Evolutionary conservation across 306 rosid genomes (phyloP).

Genomic region (Canavalia gladiata): DNA sequence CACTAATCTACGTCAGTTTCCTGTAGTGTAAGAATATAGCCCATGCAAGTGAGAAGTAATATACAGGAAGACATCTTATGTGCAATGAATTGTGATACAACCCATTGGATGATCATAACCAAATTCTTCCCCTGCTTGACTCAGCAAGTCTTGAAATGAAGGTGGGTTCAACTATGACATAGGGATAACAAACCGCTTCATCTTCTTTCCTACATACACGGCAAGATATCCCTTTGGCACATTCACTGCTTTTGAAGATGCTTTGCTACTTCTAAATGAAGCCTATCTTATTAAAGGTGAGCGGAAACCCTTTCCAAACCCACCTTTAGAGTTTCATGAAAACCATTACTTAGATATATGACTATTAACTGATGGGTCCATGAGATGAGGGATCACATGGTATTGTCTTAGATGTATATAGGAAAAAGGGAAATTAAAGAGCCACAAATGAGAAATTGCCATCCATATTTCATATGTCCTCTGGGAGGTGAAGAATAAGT

Average conservation of each 20-base stretch:
- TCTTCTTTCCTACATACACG: constrained; percentile 3
- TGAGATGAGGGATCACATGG: constrained; percentile 45
- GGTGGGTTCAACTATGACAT: constrained; percentile 17
- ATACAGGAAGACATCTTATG: background rate
- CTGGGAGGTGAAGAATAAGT: background rate
- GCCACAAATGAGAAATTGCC: too few species aligned
- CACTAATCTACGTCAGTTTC: background rate
- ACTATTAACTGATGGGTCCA: constrained; percentile 11
- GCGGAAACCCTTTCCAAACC: constrained; percentile 31
- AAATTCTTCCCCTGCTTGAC: constrained; percentile 17
- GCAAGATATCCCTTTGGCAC: constrained; percentile 8
- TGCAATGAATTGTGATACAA: background rate
- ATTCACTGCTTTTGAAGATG: background rate
- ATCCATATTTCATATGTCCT: too few species aligned
- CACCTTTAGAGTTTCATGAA: constrained; percentile 1
- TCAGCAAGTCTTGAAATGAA: background rate
- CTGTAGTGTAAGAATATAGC: background rate
- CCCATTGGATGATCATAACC: constrained; percentile 20
- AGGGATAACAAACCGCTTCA: constrained; percentile 3
- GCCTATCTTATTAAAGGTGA: constrained; percentile 21
- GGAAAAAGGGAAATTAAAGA: too few species aligned
- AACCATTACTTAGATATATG: background rate
- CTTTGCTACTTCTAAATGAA: background rate
- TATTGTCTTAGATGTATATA: constrained; percentile 6
- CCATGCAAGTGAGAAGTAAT: constrained; percentile 11